Conservation (phyloP, 2,329 filamentous ascomycete species). For the Ascochyta viciae-villosae region DNA sequence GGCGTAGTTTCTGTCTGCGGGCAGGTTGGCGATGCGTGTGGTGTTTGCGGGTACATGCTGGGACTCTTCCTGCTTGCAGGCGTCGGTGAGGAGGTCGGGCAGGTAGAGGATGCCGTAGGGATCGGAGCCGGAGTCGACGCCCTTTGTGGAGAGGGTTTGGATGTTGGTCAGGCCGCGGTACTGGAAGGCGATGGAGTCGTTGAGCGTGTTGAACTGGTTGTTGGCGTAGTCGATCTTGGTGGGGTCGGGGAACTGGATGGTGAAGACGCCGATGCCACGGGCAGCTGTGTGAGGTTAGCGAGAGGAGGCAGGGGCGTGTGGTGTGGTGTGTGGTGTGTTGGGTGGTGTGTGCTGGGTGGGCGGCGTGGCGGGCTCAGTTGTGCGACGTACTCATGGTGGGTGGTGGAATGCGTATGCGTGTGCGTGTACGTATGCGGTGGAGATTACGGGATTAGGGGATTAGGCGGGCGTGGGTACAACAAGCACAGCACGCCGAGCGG, state of each 20-base stretch:
- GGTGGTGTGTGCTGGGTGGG: not conserved
- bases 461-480: no score
- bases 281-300: slow-evolving; percentile 39
- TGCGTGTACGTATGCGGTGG: not conserved
- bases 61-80: slow-evolving; percentile 69
- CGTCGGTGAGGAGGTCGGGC: slow-evolving; percentile 69
- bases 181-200: slow-evolving; percentile 44
- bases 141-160: slow-evolving; percentile 76
- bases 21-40: slow-evolving; percentile 74
- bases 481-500: not conserved
- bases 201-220: slow-evolving; percentile 42
- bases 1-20: slow-evolving; percentile 68
- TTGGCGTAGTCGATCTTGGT: slow-evolving; percentile 35
- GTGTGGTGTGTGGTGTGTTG: not conserved
- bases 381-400: slow-evolving; percentile 48
- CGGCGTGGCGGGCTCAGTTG: slow-evolving; percentile 10
- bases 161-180: slow-evolving; percentile 62
- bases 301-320: not conserved
- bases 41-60: slow-evolving; percentile 77
- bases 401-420: not conserved
- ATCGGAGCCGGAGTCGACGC: slow-evolving; percentile 65
- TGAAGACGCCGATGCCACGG: slow-evolving; percentile 45
- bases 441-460: slow-evolving; percentile 7
- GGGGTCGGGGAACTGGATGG: slow-evolving; percentile 48
- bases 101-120: slow-evolving; percentile 86